Percentiles rank a stretch among this genome's conserved stretches.
Conservation (phyloP, 2,329 filamentous ascomycete species). For the Neurospora sp. region DNA sequence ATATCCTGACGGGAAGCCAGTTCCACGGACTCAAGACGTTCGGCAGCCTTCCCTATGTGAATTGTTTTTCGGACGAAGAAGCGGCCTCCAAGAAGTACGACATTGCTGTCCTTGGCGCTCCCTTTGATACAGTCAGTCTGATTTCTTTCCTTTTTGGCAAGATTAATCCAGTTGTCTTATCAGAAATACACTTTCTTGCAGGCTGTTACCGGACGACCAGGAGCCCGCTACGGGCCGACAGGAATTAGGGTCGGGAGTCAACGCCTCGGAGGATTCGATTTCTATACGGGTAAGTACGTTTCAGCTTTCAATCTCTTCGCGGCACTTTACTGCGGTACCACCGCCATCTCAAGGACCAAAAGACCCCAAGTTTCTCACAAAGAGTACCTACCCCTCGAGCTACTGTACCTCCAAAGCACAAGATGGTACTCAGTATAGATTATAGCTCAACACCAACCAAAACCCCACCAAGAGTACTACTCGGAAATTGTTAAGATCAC, state of each 20-base stretch:
- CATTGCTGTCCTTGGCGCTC: conserved; percentile 43
- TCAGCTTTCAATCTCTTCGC: neutral
- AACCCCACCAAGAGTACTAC: neutral
- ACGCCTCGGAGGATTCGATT: conserved; percentile 13
- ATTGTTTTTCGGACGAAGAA: conserved; percentile 47
- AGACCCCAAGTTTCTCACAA: neutral
- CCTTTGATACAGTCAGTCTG: conserved; percentile 34
- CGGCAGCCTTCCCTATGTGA: conserved; percentile 50
- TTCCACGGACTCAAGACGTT: conserved; percentile 53
- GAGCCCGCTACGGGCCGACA: conserved; percentile 20
- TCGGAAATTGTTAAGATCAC: neutral
- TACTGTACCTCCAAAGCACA: neutral
- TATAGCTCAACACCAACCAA: neutral
- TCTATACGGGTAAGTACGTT: conserved; percentile 17
- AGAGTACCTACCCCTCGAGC: neutral
- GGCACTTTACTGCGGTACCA: neutral
- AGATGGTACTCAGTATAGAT: neutral
- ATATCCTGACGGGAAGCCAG: conserved; percentile 32
- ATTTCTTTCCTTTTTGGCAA: neutral
- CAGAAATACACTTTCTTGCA: neutral
- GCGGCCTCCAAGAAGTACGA: conserved; percentile 39
- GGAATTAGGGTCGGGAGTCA: conserved; percentile 21
- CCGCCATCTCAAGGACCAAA: neutral
- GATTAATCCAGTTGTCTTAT: neutral
- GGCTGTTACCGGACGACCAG: conserved; percentile 18